Conservation (phyloP, 352 stramenopile species). For the Phytophthora vignae region DNA sequence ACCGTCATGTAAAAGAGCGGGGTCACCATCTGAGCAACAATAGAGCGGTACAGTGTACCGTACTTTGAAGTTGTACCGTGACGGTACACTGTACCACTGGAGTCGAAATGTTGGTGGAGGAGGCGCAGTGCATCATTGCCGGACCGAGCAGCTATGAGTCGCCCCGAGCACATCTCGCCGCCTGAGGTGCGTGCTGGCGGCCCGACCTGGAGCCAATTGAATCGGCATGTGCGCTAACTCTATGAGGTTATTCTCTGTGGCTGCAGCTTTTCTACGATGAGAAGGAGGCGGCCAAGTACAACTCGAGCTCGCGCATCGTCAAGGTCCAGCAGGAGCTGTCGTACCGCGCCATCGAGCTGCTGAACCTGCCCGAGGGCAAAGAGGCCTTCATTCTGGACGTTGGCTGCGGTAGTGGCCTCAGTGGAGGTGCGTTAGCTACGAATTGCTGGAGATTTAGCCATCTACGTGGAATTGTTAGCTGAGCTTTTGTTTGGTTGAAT, state of each 20-base stretch:
- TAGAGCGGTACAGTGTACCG: neutral
- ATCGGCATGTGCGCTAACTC: neutral
- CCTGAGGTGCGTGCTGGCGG: slow-evolving; percentile 64
- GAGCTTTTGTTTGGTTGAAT: slow-evolving; percentile 23
- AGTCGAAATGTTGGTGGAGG: slow-evolving; percentile 24
- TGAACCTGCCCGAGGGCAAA: slow-evolving; percentile 92
- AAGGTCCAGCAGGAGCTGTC: slow-evolving; percentile 96
- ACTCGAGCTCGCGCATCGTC: slow-evolving; percentile 92
- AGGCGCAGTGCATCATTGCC: slow-evolving; percentile 27
- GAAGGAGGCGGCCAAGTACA: slow-evolving; percentile 94
- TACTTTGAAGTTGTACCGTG: neutral
- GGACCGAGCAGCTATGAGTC: slow-evolving; percentile 67
- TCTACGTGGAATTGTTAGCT: neutral
- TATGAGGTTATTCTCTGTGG: slow-evolving; percentile 10
- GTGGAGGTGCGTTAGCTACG: slow-evolving; percentile 72
- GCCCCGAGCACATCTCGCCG: slow-evolving; percentile 86
- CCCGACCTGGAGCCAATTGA: neutral
- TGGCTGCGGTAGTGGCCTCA: slow-evolving; percentile 97
- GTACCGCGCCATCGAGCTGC: slow-evolving; percentile 96
- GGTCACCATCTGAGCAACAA: slow-evolving; percentile 11
- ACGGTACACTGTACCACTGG: neutral
- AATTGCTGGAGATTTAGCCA: slow-evolving; percentile 7
- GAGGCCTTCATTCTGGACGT: slow-evolving; percentile 96
- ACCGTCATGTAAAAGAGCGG: slow-evolving; percentile 33
- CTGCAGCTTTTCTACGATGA: slow-evolving; percentile 92